Base-by-base conservation (phyloP, 768 basidiomycete genomes). In the Suillus subluteus region DNA sequence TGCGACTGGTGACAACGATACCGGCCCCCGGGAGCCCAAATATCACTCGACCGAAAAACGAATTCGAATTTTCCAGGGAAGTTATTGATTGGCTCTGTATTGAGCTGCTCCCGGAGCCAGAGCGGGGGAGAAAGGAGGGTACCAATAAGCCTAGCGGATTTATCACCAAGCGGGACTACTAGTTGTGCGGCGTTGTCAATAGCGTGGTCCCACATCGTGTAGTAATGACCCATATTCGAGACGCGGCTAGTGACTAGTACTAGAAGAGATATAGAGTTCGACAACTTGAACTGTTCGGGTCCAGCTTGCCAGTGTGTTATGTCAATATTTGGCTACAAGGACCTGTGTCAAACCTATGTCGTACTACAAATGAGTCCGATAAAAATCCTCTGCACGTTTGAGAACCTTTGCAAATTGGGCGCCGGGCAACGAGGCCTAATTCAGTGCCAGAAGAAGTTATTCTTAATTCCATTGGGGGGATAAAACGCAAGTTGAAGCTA, bases 41-140 rank as follows among this genome's bases (percentile, higher is more conserved):
- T 30, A 52, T 6, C 6, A 30, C 3, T 30, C 54, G 11, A 32
- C 54, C 54, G 54, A 55, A 55, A 54, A 32, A 32, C 16, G 4
- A 30, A 18, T 18, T 55, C 18, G 18, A 18, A 55, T 54, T 30
- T 30, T 30, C 50, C 26, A 30, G 6, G 16, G 50, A 30, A 26
- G 32, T 54, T 5, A 11, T 18, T 18, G 18, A 32, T 21, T 55
- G 16, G 30, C 9, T 32, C 30, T 55, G 30, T 26, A 15, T 26
- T 26, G 15, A 26, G 26, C 16, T 18, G 16, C 30, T 18, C 30
- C 38, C 58, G 58, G 58, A 40, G 58, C 12, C 38, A 59, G 58
- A 59, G 58, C 58, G 38, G 58, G 6, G 23, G 38, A 59, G 58
- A 59, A n/a, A 26, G 38, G 58, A 58, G 21, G 37, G 9, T 15